Base-by-base conservation (phyloP, 495 filamentous ascomycete genomes). In the Penicillium lividum region DNA sequence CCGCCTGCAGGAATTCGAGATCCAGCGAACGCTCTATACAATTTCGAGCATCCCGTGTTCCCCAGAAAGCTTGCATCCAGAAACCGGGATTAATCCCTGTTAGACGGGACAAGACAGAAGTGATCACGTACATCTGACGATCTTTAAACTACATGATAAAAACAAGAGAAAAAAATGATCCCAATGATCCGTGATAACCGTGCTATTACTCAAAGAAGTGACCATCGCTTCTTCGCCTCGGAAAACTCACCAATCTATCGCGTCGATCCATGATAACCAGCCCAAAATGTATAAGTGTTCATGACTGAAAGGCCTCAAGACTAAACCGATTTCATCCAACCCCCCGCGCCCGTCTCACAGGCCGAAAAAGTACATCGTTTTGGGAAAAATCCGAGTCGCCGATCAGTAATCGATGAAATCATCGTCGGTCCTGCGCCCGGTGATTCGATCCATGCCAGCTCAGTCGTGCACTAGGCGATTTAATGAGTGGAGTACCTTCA, bases 401-500 rank as follows among this genome's bases (percentile, higher is more conserved):
- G 38, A 40, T 40, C 38, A 40, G 15, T 15, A 40, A 15, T 40
- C 38, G 51, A 70, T 65, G 62, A 70, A 50, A 47, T 68, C 62
- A 63, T 70, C 54, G 55, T 36, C 25, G 57, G 28, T 31, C 51
- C 54, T 57, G 53, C 53, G 57, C 25, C 16, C 53, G 51, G 28
- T 70, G 62, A 69, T 69, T 67, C 56, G 67, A 51, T 53, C 28
- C 53, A 51, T 27, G 60, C 45, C 42, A 43, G 28, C 29, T 48
- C 30, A n/a, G 30, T 47, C 44, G 45, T 18, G 30, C 55, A 62
- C 58, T 61, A 65, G 54, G 40, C 51, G 30, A 9, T 50, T 49
- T 63, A 66, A 58, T 38, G 42, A 29, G 56, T 47, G 66, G 64
- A 45, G 54, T 50, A 7, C 55, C 40, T 52, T 29, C 38, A 16